These are phyloP conservation scores for Rachicladosporium sp. DNA, from an alignment of 2,329 filamentous ascomycete species.

Conservation along the genomic window DNA sequence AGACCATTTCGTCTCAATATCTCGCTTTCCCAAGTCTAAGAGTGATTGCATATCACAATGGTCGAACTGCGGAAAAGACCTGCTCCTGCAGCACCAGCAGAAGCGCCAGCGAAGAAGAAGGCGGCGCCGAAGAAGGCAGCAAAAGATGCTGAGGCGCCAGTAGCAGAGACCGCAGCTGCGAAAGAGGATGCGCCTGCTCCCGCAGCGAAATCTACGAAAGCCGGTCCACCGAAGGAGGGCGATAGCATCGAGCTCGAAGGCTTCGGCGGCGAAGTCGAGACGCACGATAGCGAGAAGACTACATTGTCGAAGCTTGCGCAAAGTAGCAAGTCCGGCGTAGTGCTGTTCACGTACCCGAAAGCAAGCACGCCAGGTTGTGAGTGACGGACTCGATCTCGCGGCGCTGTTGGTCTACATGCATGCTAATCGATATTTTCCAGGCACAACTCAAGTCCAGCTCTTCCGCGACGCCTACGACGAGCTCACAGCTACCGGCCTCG, in stretches of 20 bases:
- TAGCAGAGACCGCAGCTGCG: conserved; percentile 8
- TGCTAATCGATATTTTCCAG: conserved; percentile 32
- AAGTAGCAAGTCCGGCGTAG: conserved; percentile 72
- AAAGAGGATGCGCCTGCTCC: conserved; percentile 5
- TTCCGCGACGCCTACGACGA: conserved; percentile 77
- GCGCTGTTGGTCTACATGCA: too few species aligned
- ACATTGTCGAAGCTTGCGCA: conserved; percentile 70
- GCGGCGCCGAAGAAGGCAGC: conserved; percentile 22
- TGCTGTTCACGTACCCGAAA: conserved; percentile 91
- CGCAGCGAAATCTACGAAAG: conserved; percentile 4
- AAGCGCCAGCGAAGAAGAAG: conserved; percentile 37
- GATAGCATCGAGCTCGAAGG: conserved; percentile 40
- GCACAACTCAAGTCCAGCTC: conserved; percentile 83
- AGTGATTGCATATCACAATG: conserved; percentile 19
- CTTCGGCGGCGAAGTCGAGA: conserved; percentile 63
- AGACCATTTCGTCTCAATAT: too few species aligned
- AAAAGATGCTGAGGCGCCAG: conserved; percentile 16
- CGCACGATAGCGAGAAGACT: conserved; percentile 69
- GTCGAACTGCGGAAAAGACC: conserved; percentile 54
- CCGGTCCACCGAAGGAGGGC: conserved; percentile 30
- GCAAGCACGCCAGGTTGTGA: conserved; percentile 90
- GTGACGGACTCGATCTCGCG: conserved; percentile 23
- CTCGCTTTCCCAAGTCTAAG: too few species aligned
- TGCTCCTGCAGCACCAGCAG: conserved; percentile 38
- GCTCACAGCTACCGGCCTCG: conserved; percentile 65